These are phyloP conservation scores for Lactifluus volemus DNA, from an alignment of 768 basidiomycete species.

Conservation along the genomic window DNA sequence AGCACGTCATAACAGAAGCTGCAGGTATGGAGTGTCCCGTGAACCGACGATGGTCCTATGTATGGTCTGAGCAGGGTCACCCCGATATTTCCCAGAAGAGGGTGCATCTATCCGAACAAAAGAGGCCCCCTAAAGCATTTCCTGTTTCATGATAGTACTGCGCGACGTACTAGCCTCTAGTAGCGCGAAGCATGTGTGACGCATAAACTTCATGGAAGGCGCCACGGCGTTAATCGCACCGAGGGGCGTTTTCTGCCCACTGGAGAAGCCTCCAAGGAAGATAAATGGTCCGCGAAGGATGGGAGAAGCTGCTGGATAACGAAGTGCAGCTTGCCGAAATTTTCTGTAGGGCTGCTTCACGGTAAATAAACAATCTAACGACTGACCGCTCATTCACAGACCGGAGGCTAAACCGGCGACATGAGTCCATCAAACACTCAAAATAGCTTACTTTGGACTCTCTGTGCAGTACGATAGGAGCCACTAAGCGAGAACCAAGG, in stretches of 20 bases:
- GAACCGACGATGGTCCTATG: neutral
- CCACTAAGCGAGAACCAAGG: neutral
- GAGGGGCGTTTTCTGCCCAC: neutral
- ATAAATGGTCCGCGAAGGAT: neutral
- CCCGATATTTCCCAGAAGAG: neutral
- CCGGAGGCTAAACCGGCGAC: neutral
- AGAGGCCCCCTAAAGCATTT: neutral
- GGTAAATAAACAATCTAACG: neutral
- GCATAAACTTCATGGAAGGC: neutral
- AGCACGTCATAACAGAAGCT: slow-evolving; percentile 9
- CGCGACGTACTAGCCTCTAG: neutral
- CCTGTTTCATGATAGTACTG: neutral
- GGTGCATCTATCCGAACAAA: neutral
- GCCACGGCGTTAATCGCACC: neutral
- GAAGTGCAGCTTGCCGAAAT: neutral
- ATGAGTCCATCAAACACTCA: neutral
- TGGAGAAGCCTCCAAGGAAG: neutral
- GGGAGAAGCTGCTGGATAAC: neutral
- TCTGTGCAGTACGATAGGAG: neutral
- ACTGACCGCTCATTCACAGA: neutral
- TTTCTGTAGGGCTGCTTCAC: neutral
- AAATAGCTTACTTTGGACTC: neutral
- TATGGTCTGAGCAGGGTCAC: neutral
- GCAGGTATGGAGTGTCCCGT: neutral
- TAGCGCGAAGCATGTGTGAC: neutral